Conservation (phyloP, 1,284 basidiomycete species). For the Grifola frondosa region DNA sequence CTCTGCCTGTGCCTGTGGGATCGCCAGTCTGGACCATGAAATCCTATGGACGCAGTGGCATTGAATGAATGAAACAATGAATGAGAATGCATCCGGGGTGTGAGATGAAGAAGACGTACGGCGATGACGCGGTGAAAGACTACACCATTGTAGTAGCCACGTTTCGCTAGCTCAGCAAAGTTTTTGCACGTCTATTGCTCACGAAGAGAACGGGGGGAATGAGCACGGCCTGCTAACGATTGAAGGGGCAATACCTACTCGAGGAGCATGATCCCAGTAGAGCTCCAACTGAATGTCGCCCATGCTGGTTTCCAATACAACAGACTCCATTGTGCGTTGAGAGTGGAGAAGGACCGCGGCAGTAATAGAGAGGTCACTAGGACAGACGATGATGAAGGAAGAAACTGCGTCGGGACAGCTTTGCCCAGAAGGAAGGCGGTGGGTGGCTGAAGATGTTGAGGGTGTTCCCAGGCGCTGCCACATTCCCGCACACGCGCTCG, state of each 20-base stretch:
- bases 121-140: conserved; percentile 89
- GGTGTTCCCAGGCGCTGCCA: conserved; percentile 12
- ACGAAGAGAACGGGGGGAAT: conserved; percentile 10
- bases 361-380: conserved; percentile 17
- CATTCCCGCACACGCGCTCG: conserved; percentile 5
- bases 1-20: conserved; percentile 92
- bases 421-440: not conserved
- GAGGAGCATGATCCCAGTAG: conserved; percentile 89
- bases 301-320: conserved; percentile 82
- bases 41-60: conserved; percentile 48
- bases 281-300: conserved; percentile 89
- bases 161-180: conserved; percentile 83
- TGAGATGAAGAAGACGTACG: conserved; percentile 43
- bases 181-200: conserved; percentile 83
- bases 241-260: conserved; percentile 46
- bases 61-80: conserved; percentile 1
- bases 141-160: conserved; percentile 84
- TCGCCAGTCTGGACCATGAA: conserved; percentile 97
- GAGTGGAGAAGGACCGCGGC: conserved; percentile 6
- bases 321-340: conserved; percentile 45
- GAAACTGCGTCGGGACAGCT: conserved; percentile 7
- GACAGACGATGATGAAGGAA: conserved; percentile 13
- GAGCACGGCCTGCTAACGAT: conserved; percentile 5
- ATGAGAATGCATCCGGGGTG: too few species aligned
- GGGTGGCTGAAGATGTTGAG: too few species aligned